Base-by-base conservation (phyloP, 768 basidiomycete genomes). In the Xerocomellus chrysenteron region DNA sequence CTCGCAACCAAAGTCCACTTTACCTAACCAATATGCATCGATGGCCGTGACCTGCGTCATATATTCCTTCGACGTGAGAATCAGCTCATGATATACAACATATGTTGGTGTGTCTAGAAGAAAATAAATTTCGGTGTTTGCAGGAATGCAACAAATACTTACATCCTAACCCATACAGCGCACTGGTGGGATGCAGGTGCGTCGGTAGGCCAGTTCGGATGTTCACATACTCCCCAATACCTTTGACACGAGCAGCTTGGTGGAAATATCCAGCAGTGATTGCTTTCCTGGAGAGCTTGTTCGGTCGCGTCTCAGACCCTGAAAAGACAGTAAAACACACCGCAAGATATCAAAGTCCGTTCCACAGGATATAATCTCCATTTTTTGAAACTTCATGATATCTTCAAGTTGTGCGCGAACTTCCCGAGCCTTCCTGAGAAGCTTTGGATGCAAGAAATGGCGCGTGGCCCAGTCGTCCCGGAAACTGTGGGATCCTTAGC, bases 31-130 rank as follows among this genome's bases (percentile, higher is more conserved):
- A 73, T 94, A 94, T 4, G 97, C 87, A 68, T 98, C 94, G 59
- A 98, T 90, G 0, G 96, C 86, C 3, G 97, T 98, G n/a, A 99
- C 97, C 71, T 94, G 94, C 17, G 95, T 96, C 95, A 98, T 97
- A 75, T 99, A 99, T 73, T 92, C 88, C 68, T 95, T 96, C 33
- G 94, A 95, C 12, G 94, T 96, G 63, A 96, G 76, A 58, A 97
- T 95, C 53, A 96, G 80, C 67, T 98, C 96, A 69, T 99, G 97
- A 70, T 98, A 99, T 35, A 99, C 84, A 47, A 97, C 91, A 72
- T 98, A 98, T 41, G 94, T 89, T 7, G 96, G 96, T 21, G 94
- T 96, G 73, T 94, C 93, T 94, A 66, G 11, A 56, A 24, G 36
- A 55, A 33, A 36, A 35, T 66, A 42, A 63, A 39, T 28, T 30